Evolutionary conservation across 768 basidiomycete genomes (phyloP).

Genomic region (Termitomyces sp.): DNA sequence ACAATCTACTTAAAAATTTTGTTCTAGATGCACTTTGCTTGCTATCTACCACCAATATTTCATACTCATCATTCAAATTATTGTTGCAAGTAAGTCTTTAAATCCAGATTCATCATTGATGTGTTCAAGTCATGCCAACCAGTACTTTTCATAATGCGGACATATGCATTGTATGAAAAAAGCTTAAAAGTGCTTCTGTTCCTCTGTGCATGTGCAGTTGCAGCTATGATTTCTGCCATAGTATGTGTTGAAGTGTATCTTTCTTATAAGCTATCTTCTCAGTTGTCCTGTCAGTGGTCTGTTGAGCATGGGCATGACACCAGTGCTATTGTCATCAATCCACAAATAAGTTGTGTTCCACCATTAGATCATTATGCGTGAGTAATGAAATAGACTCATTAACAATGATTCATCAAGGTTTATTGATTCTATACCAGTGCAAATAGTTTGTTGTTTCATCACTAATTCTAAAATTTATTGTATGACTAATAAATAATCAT

Average conservation of each 20-base stretch:
- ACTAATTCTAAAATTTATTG: background rate
- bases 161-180: slow-evolving; percentile 8
- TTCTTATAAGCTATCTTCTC: background rate
- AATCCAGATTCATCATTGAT: background rate
- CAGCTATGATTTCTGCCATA: slow-evolving; percentile 15
- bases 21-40: slow-evolving; percentile 19
- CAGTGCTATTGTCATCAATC: background rate
- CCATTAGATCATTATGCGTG: background rate
- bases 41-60: slow-evolving; percentile 18
- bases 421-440: background rate
- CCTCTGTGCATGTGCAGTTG: slow-evolving; percentile 19
- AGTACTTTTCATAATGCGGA: slow-evolving; percentile 34
- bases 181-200: slow-evolving; percentile 20
- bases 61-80: slow-evolving; percentile 19
- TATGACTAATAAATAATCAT: background rate
- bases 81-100: slow-evolving; percentile 27
- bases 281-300: background rate
- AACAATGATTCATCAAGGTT: background rate
- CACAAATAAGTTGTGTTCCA: background rate
- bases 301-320: background rate
- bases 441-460: background rate
- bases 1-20: background rate
- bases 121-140: background rate
- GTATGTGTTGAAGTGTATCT: background rate
- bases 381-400: background rate